Evolutionary conservation across 192 early-diverging fungal species (phyloP).

Genomic region (Spizellomyces punctatus): DNA sequence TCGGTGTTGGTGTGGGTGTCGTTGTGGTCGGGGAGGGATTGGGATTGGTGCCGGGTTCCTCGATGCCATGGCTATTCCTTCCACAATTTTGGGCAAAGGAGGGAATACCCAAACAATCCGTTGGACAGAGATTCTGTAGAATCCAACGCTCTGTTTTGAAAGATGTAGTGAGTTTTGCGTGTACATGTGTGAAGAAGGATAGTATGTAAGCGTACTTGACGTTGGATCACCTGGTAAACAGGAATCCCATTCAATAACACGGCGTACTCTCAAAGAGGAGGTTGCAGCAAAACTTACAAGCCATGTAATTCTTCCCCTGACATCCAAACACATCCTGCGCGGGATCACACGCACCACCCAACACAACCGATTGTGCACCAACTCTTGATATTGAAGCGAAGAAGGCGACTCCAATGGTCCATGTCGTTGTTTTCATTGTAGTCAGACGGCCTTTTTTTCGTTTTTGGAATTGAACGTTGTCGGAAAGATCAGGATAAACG

Average conservation of each 20-base stretch:
- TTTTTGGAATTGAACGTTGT: too few species aligned
- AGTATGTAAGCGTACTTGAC: slow-evolving; percentile 6
- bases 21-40: slow-evolving; percentile 7
- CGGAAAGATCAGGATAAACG: too few species aligned
- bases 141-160: slow-evolving; percentile 29
- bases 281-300: slow-evolving; percentile 3
- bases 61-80: neutral
- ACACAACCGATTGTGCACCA: neutral
- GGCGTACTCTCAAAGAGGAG: neutral
- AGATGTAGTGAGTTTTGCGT: neutral
- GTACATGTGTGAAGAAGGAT: neutral
- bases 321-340: slow-evolving; percentile 25
- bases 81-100: slow-evolving; percentile 32
- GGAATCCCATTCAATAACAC: neutral
- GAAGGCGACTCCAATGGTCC: too few species aligned
- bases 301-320: slow-evolving; percentile 29
- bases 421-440: too few species aligned
- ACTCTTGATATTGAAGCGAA: neutral
- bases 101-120: slow-evolving; percentile 24
- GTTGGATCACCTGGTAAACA: slow-evolving; percentile 8
- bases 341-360: slow-evolving; percentile 11
- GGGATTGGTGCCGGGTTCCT: slow-evolving; percentile 15
- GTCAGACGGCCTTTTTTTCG: too few species aligned
- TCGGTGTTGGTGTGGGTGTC: slow-evolving; percentile 23
- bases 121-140: slow-evolving; percentile 33